Evolutionary conservation across 2,329 filamentous ascomycete genomes (phyloP), one percentile per base, ranked within the genome.

Genomic region (Clathrospora elynae): DNA sequence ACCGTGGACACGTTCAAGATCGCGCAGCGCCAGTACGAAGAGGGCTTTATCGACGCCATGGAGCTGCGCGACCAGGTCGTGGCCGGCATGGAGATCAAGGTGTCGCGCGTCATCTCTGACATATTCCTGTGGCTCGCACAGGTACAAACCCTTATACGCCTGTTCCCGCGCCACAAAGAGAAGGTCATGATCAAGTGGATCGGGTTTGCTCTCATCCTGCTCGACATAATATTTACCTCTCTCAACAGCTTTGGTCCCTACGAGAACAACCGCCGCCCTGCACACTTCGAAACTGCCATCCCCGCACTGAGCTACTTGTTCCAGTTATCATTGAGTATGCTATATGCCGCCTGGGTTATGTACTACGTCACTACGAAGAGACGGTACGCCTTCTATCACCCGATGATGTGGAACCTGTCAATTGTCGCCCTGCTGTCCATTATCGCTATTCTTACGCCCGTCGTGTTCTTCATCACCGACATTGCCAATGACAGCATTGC

Each of bases 141-240:
- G 71, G 92, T 95, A 1, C 93, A 99, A 73, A 99, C 93, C 0
- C 74, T 99, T 44, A 97, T 97, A 58, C 87, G 93, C 38, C 78
- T 99, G 1, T 99, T 99, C 59, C 93, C 93, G 6, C 88, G 93
- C 22, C 92, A 97, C 64, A 88, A 95, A 63, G 93, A 99, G 73
- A 97, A 97, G 73, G 85, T 97, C 37, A 88, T 97, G 55, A 99
- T 99, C 73, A 97, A 97, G 74, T 99, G 92, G 92, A 90, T 92
- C 11, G 93, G 92, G 1, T 96, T 97, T 66, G 90, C 87, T 3
- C 81, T 99, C 43, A 96, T 99, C 62, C 82, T 90, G 0, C 79
- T 96, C 46, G 92, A 97, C 66, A 85, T 92, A 29, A 83, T 91
- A 8, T 99, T 99, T 70, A 91, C 87, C 62, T 90, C 87, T 33